Evolutionary conservation across 2,329 filamentous ascomycete species (phyloP).

Genomic region (Sphaerulina vaccinii): DNA sequence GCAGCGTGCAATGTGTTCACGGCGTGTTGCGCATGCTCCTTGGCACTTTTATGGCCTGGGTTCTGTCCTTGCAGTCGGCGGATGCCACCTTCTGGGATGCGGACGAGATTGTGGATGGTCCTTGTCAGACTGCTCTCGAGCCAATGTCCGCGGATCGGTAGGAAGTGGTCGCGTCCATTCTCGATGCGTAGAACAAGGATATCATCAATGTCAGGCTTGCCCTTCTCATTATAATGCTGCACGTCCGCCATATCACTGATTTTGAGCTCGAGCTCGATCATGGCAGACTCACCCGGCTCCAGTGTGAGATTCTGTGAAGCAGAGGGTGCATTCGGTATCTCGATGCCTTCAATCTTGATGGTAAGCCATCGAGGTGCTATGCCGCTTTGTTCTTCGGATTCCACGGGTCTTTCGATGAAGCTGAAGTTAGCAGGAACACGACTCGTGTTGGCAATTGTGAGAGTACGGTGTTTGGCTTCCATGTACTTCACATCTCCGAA

Average conservation of each 20-base stretch:
- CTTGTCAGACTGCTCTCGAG: constrained; percentile 77
- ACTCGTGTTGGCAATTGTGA: constrained; percentile 92
- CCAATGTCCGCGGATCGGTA: constrained; percentile 78
- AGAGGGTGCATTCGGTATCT: constrained; percentile 22
- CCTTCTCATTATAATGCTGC: constrained; percentile 65
- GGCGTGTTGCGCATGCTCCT: constrained; percentile 14
- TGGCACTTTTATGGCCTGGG: constrained; percentile 36
- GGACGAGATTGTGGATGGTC: constrained; percentile 83
- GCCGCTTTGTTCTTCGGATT: constrained; percentile 44
- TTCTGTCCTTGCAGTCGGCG: constrained; percentile 65
- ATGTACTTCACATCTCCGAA: constrained; percentile 75
- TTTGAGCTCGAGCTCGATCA: constrained; percentile 65
- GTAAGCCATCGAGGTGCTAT: constrained; percentile 66
- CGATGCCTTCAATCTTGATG: constrained; percentile 43
- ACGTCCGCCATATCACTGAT: constrained; percentile 65
- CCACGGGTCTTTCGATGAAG: constrained; percentile 70
- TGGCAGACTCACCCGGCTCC: constrained; percentile 79
- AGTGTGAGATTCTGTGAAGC: constrained; percentile 59
- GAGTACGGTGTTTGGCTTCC: constrained; percentile 60
- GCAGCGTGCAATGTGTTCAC: constrained; percentile 20
- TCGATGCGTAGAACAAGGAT: constrained; percentile 82
- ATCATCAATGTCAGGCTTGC: constrained; percentile 68
- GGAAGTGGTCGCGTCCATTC: constrained; percentile 85
- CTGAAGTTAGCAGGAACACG: constrained; percentile 74
- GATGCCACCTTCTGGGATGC: constrained; percentile 74